These are phyloP conservation scores for Zygoascus ofunaensis DNA, from an alignment of 805 yeast species.

Conservation along the genomic window DNA sequence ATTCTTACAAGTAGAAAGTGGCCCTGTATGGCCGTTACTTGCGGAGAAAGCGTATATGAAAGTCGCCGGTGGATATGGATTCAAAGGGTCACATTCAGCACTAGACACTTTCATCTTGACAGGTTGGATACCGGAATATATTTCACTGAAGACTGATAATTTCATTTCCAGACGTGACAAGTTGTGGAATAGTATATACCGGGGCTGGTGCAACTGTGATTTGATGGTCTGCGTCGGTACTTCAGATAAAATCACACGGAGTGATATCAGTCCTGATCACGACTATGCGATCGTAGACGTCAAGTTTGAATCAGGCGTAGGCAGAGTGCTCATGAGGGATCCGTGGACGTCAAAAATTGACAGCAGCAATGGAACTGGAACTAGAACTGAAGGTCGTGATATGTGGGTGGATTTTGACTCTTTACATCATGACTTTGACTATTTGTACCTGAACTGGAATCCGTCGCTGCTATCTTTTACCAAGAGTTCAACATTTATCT, in stretches of 20 bases:
- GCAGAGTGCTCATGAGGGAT: constrained; percentile 33
- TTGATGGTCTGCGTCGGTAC: constrained; percentile 63
- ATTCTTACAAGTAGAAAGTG: constrained; percentile 5
- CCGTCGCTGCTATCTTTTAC: constrained; percentile 27
- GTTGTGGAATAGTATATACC: constrained; percentile 31
- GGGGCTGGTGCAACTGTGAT: constrained; percentile 27
- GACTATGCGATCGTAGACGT: constrained; percentile 58
- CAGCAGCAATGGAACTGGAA: not conserved
- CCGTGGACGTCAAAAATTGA: constrained; percentile 33
- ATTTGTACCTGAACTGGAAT: constrained; percentile 62
- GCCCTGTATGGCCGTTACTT: constrained; percentile 56
- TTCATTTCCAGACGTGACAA: constrained; percentile 21
- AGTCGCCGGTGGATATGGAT: constrained; percentile 50
- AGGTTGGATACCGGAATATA: constrained; percentile 67
- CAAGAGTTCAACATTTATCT: constrained; percentile 22
- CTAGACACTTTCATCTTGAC: constrained; percentile 54
- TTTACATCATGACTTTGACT: constrained; percentile 35
- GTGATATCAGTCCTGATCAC: constrained; percentile 47
- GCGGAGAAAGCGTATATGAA: constrained; percentile 69
- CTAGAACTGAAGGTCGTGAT: too few relatives aligned
- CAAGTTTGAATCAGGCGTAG: constrained; percentile 16
- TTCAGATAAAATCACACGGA: constrained; percentile 32
- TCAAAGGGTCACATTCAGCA: constrained; percentile 68
- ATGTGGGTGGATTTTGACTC: constrained; percentile 25
- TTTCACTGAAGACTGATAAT: constrained; percentile 27